Percentiles rank a stretch among this genome's conserved stretches.
phyloP scores from a whole-genome alignment of 305 asterid species.

The Solanum hybrid region DNA sequence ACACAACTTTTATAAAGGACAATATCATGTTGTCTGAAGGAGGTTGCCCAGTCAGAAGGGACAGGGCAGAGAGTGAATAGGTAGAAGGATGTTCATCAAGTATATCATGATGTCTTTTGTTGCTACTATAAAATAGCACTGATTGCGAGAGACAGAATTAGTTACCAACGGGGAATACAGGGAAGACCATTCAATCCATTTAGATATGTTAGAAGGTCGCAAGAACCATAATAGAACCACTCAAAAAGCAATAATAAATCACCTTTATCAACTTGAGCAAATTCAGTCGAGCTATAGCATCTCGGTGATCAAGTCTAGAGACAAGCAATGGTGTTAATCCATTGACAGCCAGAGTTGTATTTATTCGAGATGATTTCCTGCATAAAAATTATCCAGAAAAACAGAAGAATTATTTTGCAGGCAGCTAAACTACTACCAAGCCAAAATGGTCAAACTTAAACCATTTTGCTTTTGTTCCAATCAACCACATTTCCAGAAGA shows the following conservation, averaged over 20 bases:
- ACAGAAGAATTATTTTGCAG: conserved; percentile 1
- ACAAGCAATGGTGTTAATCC: conserved; percentile 93
- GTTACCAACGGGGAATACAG: not conserved
- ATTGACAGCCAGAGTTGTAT: conserved; percentile 90
- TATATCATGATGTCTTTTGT: not conserved
- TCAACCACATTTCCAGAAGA: not conserved
- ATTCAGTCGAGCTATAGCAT: conserved; percentile 94
- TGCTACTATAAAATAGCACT: not conserved
- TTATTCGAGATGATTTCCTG: conserved; percentile 97
- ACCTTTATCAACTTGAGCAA: conserved; percentile 94
- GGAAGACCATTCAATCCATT: not conserved
- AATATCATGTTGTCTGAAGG: not conserved
- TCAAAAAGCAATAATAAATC: conserved; percentile 7
- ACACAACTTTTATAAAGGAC: not conserved
- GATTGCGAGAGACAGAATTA: not conserved
- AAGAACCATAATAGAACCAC: not conserved
- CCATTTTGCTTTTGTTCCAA: not conserved
- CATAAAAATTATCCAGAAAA: conserved; percentile 16
- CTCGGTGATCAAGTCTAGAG: conserved; percentile 88
- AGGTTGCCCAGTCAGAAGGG: not conserved
- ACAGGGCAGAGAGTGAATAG: not conserved
- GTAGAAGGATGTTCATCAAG: not conserved
- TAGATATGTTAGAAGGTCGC: not conserved
- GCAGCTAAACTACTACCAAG: not conserved
- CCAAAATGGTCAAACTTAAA: not conserved